Conservation (phyloP, 2,329 filamentous ascomycete genomes). For the Aspergillus eucalypticola region DNA sequence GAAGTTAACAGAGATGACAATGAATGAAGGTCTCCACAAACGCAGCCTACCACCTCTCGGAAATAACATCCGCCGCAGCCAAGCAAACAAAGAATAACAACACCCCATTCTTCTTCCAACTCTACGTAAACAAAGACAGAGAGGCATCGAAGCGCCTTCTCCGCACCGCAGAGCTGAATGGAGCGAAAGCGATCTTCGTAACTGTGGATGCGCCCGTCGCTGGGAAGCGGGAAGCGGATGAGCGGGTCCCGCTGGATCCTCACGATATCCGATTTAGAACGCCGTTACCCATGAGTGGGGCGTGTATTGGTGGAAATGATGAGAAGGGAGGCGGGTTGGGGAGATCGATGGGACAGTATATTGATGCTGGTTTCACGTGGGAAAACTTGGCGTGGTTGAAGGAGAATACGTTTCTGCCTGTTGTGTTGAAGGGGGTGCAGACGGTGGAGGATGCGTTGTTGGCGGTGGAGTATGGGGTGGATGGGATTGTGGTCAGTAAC, state of each 20-base stretch:
- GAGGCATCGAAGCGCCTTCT: conserved; percentile 52
- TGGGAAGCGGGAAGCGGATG: conserved; percentile 59
- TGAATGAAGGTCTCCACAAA: conserved; percentile 56
- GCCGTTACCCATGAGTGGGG: conserved; percentile 43
- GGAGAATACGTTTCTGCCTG: conserved; percentile 49
- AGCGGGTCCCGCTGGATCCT: conserved; percentile 49
- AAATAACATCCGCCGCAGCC: conserved; percentile 51
- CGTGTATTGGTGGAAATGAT: conserved; percentile 49
- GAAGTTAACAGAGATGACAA: not conserved
- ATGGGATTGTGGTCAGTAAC: conserved; percentile 60
- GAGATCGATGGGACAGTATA: conserved; percentile 54
- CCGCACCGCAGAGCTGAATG: conserved; percentile 43
- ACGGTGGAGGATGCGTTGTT: conserved; percentile 56
- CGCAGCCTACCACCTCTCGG: conserved; percentile 59
- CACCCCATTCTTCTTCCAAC: conserved; percentile 54
- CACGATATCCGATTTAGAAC: conserved; percentile 46
- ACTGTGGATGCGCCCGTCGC: conserved; percentile 60
- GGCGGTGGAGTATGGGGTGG: conserved; percentile 52
- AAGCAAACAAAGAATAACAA: conserved; percentile 17
- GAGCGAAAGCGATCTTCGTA: conserved; percentile 50
- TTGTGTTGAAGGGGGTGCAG: conserved; percentile 61
- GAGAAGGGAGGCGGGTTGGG: conserved; percentile 57
- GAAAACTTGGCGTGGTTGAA: conserved; percentile 57
- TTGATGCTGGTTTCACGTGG: conserved; percentile 56
- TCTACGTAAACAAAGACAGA: conserved; percentile 57